Evolutionary conservation across 177 flowering plant species (phyloP), one percentile per base, ranked within the genome.

Genomic region (Vitis hybrid): DNA sequence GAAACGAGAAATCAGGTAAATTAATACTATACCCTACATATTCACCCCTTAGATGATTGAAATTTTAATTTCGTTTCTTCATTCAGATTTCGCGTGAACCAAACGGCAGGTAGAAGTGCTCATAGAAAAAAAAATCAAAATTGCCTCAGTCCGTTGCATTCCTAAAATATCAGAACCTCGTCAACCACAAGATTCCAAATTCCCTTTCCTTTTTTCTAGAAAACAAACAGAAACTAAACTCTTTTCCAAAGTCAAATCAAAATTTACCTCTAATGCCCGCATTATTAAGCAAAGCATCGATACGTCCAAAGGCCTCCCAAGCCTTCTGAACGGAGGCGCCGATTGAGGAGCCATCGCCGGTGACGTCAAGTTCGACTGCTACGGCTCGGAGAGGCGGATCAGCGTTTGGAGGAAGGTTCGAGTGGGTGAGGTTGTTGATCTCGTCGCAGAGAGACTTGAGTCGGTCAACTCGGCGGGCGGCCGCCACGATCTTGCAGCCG

Each of bases 291-390:
- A 87, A 70, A 3, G 77, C 84, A 66, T 87, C 85, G 61, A 87
- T 77, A 1, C 68, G 69, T 7, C 91, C 91, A 67, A 87, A 86
- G 6, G 77, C 81, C 2, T 75, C 83, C 89, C 89, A 87, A 55
- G 85, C 91, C 57, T 50, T 72, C 51, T 64, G 49, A 1, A 84
- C 84, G 13, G 81, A 70, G 17, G 61, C 61, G 14, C 83, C 75
- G 52, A 87, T 80, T 19, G 76, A n/a, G 13, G 74, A 7, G 3
- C 79, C 84, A 40, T 78, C 83, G 19, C 85, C 79, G 5, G 72
- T 40, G 13, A 87, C 76, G 49, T 87, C 88, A n/a, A 87, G 82
- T 81, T 78, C 86, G 30, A 87, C 79, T 10, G 88, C 86, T 49
- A 79, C 83, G 0, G 86, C 91, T n/a, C 76, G 76, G 9, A 40